phyloP scores from a whole-genome alignment of 1,284 basidiomycete species.

The Melampsora larici-populina region DNA sequence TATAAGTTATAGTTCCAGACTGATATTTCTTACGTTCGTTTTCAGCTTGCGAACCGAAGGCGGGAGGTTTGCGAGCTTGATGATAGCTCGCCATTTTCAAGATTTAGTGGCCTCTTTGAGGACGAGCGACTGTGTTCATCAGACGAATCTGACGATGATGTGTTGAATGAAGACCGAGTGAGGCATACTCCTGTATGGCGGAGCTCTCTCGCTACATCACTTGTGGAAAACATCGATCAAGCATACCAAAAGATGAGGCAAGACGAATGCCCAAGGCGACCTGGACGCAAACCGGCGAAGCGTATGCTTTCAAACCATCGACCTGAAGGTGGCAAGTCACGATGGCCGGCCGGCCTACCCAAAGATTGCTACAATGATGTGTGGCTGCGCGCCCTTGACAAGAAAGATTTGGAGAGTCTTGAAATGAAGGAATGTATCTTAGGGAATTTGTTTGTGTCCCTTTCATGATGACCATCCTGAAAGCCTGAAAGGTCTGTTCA shows the following conservation, averaged over 20 bases:
- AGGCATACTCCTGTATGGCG: constrained; percentile 17
- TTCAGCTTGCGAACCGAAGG: not conserved
- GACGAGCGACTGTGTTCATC: no score
- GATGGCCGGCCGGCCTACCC: not conserved
- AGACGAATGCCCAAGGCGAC: not conserved
- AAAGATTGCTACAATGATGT: not conserved
- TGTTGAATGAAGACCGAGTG: not conserved
- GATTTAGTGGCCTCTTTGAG: no score
- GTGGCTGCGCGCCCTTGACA: not conserved
- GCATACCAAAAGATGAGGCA: not conserved
- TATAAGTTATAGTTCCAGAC: no score
- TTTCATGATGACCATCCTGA: no score
- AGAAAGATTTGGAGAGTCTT: no score
- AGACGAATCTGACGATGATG: not conserved
- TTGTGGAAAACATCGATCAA: not conserved
- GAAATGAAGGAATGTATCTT: no score
- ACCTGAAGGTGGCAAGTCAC: no score
- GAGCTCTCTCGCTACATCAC: not conserved
- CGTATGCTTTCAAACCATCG: not conserved
- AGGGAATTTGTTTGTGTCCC: no score
- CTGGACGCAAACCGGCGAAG: constrained; percentile 13
- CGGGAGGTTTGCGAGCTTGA: not conserved
- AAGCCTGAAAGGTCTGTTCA: no score
- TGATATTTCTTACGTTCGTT: not conserved
- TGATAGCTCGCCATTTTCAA: no score